Evolutionary conservation across 1,284 basidiomycete species (phyloP).

Genomic region (Xerocomus minutiporus): DNA sequence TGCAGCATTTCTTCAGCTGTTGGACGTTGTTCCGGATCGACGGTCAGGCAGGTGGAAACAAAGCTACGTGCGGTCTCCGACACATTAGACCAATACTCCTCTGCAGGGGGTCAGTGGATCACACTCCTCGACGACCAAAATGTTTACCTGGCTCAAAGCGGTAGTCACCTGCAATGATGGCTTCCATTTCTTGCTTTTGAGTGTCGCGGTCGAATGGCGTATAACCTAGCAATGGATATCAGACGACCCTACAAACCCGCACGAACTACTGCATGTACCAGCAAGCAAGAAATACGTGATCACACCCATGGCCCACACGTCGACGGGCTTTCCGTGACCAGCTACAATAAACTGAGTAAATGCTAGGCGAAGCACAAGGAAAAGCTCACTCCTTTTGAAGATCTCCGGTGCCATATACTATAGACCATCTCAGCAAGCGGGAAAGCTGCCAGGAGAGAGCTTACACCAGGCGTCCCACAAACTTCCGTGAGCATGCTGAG

Average conservation of each 20-base stretch:
- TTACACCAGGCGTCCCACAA: conserved; percentile 83
- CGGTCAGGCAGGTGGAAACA: conserved; percentile 75
- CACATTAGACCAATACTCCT: conserved; percentile 85
- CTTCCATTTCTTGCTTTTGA: conserved; percentile 87
- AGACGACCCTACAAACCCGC: background rate
- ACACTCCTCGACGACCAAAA: background rate
- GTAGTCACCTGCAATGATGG: conserved; percentile 89
- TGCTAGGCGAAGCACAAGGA: background rate
- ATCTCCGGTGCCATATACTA: conserved; percentile 99
- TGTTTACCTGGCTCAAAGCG: conserved; percentile 76
- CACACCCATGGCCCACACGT: conserved; percentile 96
- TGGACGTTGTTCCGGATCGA: conserved; percentile 74
- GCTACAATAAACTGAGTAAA: conserved; percentile 39
- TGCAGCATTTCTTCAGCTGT: conserved; percentile 61
- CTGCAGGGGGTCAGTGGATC: conserved; percentile 20
- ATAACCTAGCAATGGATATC: conserved; percentile 48
- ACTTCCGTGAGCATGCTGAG: conserved; percentile 89
- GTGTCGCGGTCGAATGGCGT: conserved; percentile 92
- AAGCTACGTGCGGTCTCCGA: conserved; percentile 80
- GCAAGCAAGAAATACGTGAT: conserved; percentile 94
- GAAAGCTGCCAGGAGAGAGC: conserved; percentile 20
- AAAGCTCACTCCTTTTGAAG: conserved; percentile 79
- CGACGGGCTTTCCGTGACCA: conserved; percentile 94
- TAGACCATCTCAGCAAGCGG: conserved; percentile 10
- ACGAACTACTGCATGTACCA: conserved; percentile 28